Evolutionary conservation across 768 basidiomycete genomes (phyloP).

Genomic region (Tricholoma terreum): DNA sequence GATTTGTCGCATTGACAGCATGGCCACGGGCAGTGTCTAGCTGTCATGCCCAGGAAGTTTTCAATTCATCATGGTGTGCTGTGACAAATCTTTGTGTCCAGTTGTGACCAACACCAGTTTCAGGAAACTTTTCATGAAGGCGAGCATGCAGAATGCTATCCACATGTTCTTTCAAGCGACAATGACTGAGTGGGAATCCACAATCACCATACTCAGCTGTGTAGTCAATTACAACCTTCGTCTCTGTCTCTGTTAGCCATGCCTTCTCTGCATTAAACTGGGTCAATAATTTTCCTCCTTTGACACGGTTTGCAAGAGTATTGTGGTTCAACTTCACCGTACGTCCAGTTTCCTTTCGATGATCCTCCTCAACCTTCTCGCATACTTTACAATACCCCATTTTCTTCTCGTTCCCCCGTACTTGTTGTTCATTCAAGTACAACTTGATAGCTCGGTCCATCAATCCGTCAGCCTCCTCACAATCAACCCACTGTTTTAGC

Average conservation of each 20-base stretch:
- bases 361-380: neutral
- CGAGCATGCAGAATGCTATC: conserved; percentile 1
- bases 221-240: neutral
- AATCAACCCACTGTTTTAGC: neutral
- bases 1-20: conserved; percentile 11
- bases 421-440: neutral
- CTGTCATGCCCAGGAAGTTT: conserved; percentile 3
- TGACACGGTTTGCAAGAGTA: neutral
- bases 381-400: neutral
- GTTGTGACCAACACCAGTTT: conserved; percentile 2
- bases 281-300: neutral
- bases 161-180: conserved; percentile 9
- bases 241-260: neutral
- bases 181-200: conserved; percentile 5
- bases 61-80: conserved; percentile 2
- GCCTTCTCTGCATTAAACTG: conserved; percentile 6
- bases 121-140: conserved; percentile 6
- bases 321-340: conserved; percentile 1
- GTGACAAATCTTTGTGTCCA: conserved; percentile 10
- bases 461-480: neutral
- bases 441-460: neutral
- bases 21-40: conserved; percentile 4
- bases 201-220: neutral
- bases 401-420: neutral
- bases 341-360: neutral